A percentile compares a stretch with the other conserved stretches of the same genome.
These are phyloP conservation scores for Colletotrichum sp. DNA, from an alignment of 2,329 filamentous ascomycete species.

Conservation along the genomic window DNA sequence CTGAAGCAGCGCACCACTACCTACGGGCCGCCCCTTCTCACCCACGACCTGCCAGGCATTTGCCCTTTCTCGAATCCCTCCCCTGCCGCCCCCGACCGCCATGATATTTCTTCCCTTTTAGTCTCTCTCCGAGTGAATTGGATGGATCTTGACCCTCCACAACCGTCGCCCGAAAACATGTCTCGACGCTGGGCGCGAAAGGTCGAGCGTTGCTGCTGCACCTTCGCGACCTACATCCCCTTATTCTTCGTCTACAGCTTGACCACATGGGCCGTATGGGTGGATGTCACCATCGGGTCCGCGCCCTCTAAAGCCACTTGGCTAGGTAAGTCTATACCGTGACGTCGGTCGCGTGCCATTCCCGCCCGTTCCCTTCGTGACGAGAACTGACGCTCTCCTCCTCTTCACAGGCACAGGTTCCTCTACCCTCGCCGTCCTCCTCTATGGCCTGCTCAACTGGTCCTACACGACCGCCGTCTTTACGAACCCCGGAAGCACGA, in stretches of 20 bases:
- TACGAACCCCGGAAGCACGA: slow-evolving; percentile 81
- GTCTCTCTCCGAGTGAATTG: slow-evolving; percentile 14
- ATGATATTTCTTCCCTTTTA: slow-evolving; percentile 4
- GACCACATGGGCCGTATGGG: slow-evolving; percentile 94
- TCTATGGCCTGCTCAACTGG: slow-evolving; percentile 84
- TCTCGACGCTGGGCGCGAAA: slow-evolving; percentile 69
- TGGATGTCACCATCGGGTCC: slow-evolving; percentile 76
- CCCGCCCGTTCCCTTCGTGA: slow-evolving; percentile 17
- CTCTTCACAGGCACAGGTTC: slow-evolving; percentile 52
- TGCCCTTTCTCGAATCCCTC: background rate
- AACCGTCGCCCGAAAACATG: slow-evolving; percentile 48
- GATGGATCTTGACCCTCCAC: slow-evolving; percentile 17
- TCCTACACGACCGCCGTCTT: slow-evolving; percentile 95
- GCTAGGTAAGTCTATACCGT: slow-evolving; percentile 54
- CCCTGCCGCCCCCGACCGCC: slow-evolving; percentile 3
- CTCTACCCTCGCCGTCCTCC: slow-evolving; percentile 68
- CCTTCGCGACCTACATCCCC: slow-evolving; percentile 81
- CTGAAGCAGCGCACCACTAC: background rate
- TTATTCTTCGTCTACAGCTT: slow-evolving; percentile 86
- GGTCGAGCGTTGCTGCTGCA: slow-evolving; percentile 84
- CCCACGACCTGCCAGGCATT: slow-evolving; percentile 1
- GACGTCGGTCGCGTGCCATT: background rate
- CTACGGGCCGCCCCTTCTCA: slow-evolving; percentile 1
- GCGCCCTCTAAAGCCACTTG: slow-evolving; percentile 56
- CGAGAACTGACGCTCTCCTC: slow-evolving; percentile 19